Evolutionary conservation across 345 rosid species (phyloP), one percentile per base, ranked within the genome.

Genomic region (Rhodamnia rubescens): DNA sequence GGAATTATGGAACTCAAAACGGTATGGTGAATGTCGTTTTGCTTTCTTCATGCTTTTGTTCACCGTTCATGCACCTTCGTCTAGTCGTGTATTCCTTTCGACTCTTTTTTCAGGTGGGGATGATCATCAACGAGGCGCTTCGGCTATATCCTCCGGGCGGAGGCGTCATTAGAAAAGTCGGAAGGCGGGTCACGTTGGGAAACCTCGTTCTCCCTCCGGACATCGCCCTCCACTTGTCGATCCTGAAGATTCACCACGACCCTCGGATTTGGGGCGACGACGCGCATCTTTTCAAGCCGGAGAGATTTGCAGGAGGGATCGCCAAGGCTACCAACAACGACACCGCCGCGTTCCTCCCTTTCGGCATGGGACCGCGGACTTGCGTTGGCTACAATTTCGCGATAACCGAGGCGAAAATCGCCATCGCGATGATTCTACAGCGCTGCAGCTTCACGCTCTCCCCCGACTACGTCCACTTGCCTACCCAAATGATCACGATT

Each of bases 391-490:
- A 75, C 80, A 91, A 87, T 85, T 91, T 87, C 14, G 88, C 90
- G 2, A 52, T 44, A 14, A 87, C 87, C 5, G 88, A 93, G 87
- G 87, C 83, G 32, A 93, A 92, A 87, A 74, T 84, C 81, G 91
- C 90, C 26, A 89, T 93, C 42, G 80, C 93, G 1, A 90, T 92
- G 91, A 92, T 92, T 87, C 87, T 93, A 83, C 93, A 53, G 57
- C 87, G 86, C 26, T 90, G 88, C 87, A 88, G 74, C 58, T 85
- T 92, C 53, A 84, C 87, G 6, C 83, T 90, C 20, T 92, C 93
- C 8, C 92, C 90, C 7, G 86, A 53, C 15, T 90, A 91, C 42
- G 86, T 88, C 16, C 92, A 92, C 87, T 88, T 91, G 27, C 93
- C 91, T 1, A 9, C 81, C 9, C 84, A 27, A 24, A 0, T 83